Base-by-base conservation (phyloP, 2,329 filamentous ascomycete genomes). In the Fusarium hostae region DNA sequence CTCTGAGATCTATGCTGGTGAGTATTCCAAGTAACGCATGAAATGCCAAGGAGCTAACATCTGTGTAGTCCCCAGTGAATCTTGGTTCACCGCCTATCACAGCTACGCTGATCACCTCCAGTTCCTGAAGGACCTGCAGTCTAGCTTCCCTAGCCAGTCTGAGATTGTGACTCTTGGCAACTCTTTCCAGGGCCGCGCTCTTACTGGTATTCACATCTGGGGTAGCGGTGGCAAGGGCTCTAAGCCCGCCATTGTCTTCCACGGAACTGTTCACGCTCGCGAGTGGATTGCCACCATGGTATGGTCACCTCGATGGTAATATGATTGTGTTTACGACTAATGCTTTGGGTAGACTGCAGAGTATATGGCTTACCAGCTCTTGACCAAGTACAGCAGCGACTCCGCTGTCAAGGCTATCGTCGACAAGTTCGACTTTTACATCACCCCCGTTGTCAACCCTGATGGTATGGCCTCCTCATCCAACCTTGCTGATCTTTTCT, bases 371-470 rank as follows among this genome's bases (percentile, higher is more conserved):
- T 72, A 71, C 51, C 69, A 71, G 59, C 51, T 71, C 9, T 30
- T 71, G 55, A 71, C 69, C 55, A 71, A 71, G 55, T 71, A 71
- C 45, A 37, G 34, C 40, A 40, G 59, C 12, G 69, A 71, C 56
- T 45, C 69, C 1, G 64, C 69, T 41, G 64, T 71, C 39, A 71
- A 71, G 59, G 68, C 79, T 2, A 84, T 87, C 58, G 82, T 91
- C 48, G 85, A 91, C 79, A 87, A 84, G 66, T 91, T 89, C 77
- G 90, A 92, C 81, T 91, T 90, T 72, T 91, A 90, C 79, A 85
- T 92, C 74, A 85, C 90, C 67, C 88, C 89, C 5, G 78, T 90
- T 34, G 87, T 89, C 32, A 90, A 91, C 76, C 87, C 88, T 0
- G 89, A 90, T 71, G 88, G 85, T 86, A 76, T 73, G 80, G 6